Base-by-base conservation (phyloP, 108 stramenopile species). In the Aurantiochytrium sp. region DNA sequence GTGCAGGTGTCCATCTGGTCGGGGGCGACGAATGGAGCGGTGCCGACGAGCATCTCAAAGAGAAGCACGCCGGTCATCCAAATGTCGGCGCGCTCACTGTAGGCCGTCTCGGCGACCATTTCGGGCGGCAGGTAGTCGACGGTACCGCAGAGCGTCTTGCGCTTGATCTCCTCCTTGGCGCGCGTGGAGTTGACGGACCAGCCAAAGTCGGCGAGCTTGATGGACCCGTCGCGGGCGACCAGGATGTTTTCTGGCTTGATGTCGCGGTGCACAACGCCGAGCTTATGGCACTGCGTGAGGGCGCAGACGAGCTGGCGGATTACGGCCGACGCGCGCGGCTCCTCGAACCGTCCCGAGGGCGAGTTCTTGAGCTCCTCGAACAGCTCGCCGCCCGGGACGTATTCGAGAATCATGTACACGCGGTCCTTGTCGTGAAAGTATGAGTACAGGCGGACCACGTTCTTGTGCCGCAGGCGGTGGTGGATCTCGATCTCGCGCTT, bases 101-200 rank as follows among this genome's bases (percentile, higher is more conserved):
- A 92, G 27, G 89, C 92, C 37, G 85, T 65, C 22, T 90, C 90
- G 31, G 45, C 55, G 42, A 85, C 34, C 88, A 88, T 88, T 65
- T 88, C 88, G 10, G 88, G 88, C 21, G 88, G 69, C 4, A 88
- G 68, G 81, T 88, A 99, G 88, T 99, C 99, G 32, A 98, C 90
- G 1, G 99, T 99, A 39, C 99, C 99, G 90, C 99, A 99, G 8
- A 98, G 92, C 2, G 97, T 98, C 81, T 94, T 96, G 52, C 97
- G 93, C 85, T 97, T 90, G 27, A 81, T 81, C 32, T 81, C 45
- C 45, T 81, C 85, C 88, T 90, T 17, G 32, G 94, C 93, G 30
- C 96, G 95, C 24, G 97, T 97, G 5, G 98, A 96, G 89, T 98
- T 97, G 52, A 99, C 97, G 31, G 96, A 96, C 99, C 99, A 99